Evolutionary conservation across 495 filamentous ascomycete genomes (phyloP), one percentile per base, ranked within the genome.

Genomic region (Penicillium psychrofluorescens): DNA sequence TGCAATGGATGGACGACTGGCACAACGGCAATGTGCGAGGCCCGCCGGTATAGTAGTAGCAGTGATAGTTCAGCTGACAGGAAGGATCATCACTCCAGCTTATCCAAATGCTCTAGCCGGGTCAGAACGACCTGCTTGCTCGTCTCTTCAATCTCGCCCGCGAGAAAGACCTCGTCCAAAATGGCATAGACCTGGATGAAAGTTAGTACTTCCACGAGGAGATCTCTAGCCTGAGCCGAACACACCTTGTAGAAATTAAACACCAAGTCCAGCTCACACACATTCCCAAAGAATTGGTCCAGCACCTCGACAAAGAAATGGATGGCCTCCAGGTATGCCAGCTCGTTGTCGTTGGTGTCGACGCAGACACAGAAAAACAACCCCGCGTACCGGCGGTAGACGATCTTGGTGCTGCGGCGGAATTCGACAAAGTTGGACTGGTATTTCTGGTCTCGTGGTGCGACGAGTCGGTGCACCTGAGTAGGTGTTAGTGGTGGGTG

Each of bases 221-320:
- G 29, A 45, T 34, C 8, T 8, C 14, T 10, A 16, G 32, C 6
- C n/a, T 9, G 6, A 11, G 5, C n/a, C n/a, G 32, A 36, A 16
- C 11, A 29, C 63, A 84, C 84, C 78, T 90, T 90, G 64, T 89
- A 90, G 59, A 90, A 98, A 67, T 96, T 97, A 70, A 98, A 98
- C 49, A 98, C 94, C 68, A 98, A 71, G 76, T 98, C 92, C 66
- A 98, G 75, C 73, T 98, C 92, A 69, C 92, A 98, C 42, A 98
- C 92, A 64, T 98, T 98, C 54, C 92, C 92, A 62, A 98, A 98
- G 72, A 98, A 98, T 53, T 86, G 78, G 76, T 98, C 92, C 56
- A 98, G 75, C 49, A 98, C 92, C 70, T 98, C 92, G 49, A 98
- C 92, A 60, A 98, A 97, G 72, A 98, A 97, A 74, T 98, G 92